Conservation (phyloP, 2,329 filamentous ascomycete genomes). For the Paradendryphiella salina region DNA sequence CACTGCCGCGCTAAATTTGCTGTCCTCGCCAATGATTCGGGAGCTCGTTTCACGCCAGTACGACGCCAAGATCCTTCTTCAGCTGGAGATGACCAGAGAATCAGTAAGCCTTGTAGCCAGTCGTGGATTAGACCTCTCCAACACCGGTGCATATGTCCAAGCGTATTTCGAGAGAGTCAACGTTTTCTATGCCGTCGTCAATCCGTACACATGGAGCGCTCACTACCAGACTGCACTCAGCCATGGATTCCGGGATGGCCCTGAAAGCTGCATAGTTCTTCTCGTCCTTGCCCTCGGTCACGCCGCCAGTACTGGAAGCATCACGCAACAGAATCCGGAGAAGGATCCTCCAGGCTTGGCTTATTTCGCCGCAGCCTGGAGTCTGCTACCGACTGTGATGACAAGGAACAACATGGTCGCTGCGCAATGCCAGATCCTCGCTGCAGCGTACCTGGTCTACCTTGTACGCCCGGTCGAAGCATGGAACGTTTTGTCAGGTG, state of each 20-base stretch:
- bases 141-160: conserved; percentile 73
- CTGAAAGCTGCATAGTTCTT: conserved; percentile 80
- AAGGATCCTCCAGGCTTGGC: conserved; percentile 74
- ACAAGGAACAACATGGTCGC: conserved; percentile 76
- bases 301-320: conserved; percentile 74
- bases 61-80: conserved; percentile 78
- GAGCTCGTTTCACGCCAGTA: conserved; percentile 76
- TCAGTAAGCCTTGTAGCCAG: conserved; percentile 65
- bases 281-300: conserved; percentile 77
- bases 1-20: conserved; percentile 74
- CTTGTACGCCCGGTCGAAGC: conserved; percentile 80
- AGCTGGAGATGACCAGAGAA: conserved; percentile 78
- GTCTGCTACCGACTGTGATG: conserved; percentile 75
- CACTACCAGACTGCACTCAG: conserved; percentile 76
- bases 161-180: conserved; percentile 82
- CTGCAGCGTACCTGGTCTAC: conserved; percentile 81
- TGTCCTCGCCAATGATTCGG: conserved; percentile 80
- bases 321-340: conserved; percentile 69
- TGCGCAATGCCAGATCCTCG: conserved; percentile 78
- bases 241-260: conserved; percentile 74
- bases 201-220: conserved; percentile 76
- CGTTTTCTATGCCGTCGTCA: conserved; percentile 83
- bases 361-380: conserved; percentile 82
- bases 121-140: conserved; percentile 71
- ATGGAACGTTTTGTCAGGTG: conserved; percentile 78